These are phyloP conservation scores for Cyclotella cryptica DNA, from an alignment of 108 stramenopile species.

Conservation along the genomic window DNA sequence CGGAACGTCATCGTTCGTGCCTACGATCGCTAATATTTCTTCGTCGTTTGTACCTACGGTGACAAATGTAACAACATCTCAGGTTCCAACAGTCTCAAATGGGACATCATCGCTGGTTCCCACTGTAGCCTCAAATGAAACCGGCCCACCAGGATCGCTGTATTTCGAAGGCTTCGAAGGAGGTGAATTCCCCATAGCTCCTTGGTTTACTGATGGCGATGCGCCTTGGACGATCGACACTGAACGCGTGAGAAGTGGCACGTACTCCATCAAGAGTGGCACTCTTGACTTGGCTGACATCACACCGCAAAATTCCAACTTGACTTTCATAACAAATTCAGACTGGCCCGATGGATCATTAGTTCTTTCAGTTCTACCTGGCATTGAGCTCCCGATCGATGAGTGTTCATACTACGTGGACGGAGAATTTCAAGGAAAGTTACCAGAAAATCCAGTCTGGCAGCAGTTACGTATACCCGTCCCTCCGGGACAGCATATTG, in stretches of 20 bases:
- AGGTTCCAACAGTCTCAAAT: neutral
- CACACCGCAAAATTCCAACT: conserved; percentile 29
- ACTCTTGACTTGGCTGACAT: conserved; percentile 8
- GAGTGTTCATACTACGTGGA: conserved; percentile 33
- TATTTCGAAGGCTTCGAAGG: conserved; percentile 31
- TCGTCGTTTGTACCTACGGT: conserved; percentile 5
- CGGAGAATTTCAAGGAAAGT: conserved; percentile 17
- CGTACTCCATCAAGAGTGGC: conserved; percentile 44
- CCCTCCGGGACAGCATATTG: conserved; percentile 23
- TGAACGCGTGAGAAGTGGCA: conserved; percentile 26
- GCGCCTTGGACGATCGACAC: conserved; percentile 24
- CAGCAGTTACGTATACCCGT: conserved; percentile 15
- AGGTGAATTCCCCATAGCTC: conserved; percentile 19
- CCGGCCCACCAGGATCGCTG: conserved; percentile 20
- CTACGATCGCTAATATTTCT: neutral
- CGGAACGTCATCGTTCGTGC: conserved; percentile 1
- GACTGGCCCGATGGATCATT: conserved; percentile 27
- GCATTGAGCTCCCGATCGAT: conserved; percentile 26
- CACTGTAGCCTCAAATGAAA: neutral
- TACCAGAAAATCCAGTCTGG: conserved; percentile 5
- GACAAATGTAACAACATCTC: neutral
- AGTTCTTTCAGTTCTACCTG: conserved; percentile 22
- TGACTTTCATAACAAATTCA: conserved; percentile 28
- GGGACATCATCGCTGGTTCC: conserved; percentile 6
- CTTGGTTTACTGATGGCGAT: conserved; percentile 41